Percentiles rank a stretch among this genome's conserved stretches.
Evolutionary conservation across 1,139 yeast species (phyloP).

Genomic region (Scheffersomyces stambukii): DNA sequence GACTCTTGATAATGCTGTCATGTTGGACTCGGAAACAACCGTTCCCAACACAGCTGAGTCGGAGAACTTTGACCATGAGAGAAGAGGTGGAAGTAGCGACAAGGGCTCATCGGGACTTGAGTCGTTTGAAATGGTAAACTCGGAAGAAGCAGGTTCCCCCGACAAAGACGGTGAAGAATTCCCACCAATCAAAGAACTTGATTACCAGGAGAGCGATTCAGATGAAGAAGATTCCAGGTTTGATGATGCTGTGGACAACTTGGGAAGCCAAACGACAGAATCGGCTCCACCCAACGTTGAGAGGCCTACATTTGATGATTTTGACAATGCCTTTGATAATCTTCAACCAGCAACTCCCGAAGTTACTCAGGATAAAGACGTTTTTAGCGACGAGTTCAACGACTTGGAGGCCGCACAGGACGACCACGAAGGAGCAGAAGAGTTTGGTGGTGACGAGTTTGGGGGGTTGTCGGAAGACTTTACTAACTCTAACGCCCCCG

Average conservation of each 20-base stretch:
- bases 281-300: conserved; percentile 2
- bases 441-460: conserved; percentile 14
- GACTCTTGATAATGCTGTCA: conserved; percentile 43
- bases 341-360: conserved; percentile 38
- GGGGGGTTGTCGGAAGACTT: conserved; percentile 35
- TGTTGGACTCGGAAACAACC: conserved; percentile 14
- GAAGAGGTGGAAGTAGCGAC: conserved; percentile 31
- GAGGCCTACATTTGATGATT: conserved; percentile 21
- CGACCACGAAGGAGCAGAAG: conserved; percentile 25
- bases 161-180: conserved; percentile 38
- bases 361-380: conserved; percentile 16
- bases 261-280: conserved; percentile 11
- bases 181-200: conserved; percentile 69
- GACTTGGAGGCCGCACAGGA: conserved; percentile 43
- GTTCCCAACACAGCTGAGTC: conserved; percentile 15
- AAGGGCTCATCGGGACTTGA: conserved; percentile 47
- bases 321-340: conserved; percentile 36
- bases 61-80: conserved; percentile 10
- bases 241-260: conserved; percentile 42
- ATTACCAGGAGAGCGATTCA: conserved; percentile 51
- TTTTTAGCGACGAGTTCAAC: conserved; percentile 37
- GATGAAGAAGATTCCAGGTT: conserved; percentile 36
- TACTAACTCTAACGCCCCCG: conserved; percentile 32
- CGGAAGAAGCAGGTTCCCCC: conserved; percentile 36
- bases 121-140: conserved; percentile 50